Evolutionary conservation across 257 asterid species (phyloP), one percentile per base, ranked within the genome.

Genomic region (Capsicum chinense): DNA sequence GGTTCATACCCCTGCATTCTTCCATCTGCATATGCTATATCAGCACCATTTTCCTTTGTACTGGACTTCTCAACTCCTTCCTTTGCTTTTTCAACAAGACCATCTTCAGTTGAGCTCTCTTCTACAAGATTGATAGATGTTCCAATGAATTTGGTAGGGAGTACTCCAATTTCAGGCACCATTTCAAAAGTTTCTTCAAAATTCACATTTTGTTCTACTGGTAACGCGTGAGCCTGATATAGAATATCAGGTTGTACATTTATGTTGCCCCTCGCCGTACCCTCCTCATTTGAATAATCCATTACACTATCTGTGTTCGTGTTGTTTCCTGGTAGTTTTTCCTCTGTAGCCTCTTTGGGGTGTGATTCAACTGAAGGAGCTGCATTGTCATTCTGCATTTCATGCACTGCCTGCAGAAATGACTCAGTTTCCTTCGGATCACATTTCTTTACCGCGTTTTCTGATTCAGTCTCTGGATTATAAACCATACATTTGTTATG

Each of bases 391-490:
- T 47, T 81, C 66, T 33, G 56, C 83, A 80, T 37, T 7, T 67
- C 86, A 13, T 26, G 33, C 33, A 26, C 33, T 26, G 33, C 33
- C 33, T 26, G 33, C 33, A 1, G 33, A 26, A 68, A 17, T 16
- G 64, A 78, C 80, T 70, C 85, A 39, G 67, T 16, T 83, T 71
- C 80, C 44, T 81, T 80, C 7, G n/a, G 70, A 68, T 60, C 66
- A 56, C 67, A 62, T 80, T 76, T 82, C 9, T 58, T 33, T 74
- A 76, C 86, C 6, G 2, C 58, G 56, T 66, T 83, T 71, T 78
- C 90, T 26, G 83, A 80, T 86, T 84, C 82, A 58, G 17, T 56
- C 84, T 88, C 88, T 73, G 88, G 85, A 13, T 33, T 85, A 33
- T 79, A 86, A 84, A 37, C 7, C 80, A 83, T 26, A 9, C 17